Evolutionary conservation across 352 stramenopile species (phyloP).

Genomic region (Phytophthora rubi): DNA sequence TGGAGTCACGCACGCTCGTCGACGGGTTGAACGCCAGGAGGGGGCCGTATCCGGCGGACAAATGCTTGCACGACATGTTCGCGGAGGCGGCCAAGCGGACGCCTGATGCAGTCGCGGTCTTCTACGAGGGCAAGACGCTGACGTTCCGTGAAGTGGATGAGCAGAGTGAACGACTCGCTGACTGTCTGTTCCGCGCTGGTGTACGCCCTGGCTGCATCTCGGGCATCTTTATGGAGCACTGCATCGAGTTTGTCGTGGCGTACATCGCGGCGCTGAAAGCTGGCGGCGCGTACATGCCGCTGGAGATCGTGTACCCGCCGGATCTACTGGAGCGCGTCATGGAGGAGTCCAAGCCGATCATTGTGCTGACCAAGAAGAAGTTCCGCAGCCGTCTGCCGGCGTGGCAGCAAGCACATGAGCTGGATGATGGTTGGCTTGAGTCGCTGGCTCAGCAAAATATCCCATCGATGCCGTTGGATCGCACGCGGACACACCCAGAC

Average conservation of each 20-base stretch:
- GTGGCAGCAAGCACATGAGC: constrained; percentile 72
- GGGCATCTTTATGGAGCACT: constrained; percentile 93
- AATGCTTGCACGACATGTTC: constrained; percentile 88
- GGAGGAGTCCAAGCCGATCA: constrained; percentile 86
- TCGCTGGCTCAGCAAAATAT: constrained; percentile 36
- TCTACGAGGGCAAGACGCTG: constrained; percentile 71
- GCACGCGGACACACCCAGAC: constrained; percentile 78
- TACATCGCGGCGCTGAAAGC: constrained; percentile 93
- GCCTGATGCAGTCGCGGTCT: constrained; percentile 70
- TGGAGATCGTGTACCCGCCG: constrained; percentile 90
- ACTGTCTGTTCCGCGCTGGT: constrained; percentile 68
- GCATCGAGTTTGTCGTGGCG: constrained; percentile 90
- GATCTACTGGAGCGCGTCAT: constrained; percentile 90
- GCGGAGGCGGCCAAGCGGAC: constrained; percentile 64
- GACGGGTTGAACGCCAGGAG: constrained; percentile 56
- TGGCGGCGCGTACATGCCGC: constrained; percentile 91
- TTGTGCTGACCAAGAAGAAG: constrained; percentile 86
- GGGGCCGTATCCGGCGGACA: constrained; percentile 65
- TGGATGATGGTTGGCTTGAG: constrained; percentile 67
- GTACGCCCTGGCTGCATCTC: constrained; percentile 76
- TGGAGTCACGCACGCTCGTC: constrained; percentile 59
- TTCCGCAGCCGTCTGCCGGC: constrained; percentile 69
- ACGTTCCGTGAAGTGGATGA: constrained; percentile 77
- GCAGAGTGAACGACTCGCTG: constrained; percentile 67
- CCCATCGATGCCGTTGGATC: constrained; percentile 57